Evolutionary conservation across 2,329 filamentous ascomycete species (phyloP).

Genomic region (Fusarium nisikadoi): DNA sequence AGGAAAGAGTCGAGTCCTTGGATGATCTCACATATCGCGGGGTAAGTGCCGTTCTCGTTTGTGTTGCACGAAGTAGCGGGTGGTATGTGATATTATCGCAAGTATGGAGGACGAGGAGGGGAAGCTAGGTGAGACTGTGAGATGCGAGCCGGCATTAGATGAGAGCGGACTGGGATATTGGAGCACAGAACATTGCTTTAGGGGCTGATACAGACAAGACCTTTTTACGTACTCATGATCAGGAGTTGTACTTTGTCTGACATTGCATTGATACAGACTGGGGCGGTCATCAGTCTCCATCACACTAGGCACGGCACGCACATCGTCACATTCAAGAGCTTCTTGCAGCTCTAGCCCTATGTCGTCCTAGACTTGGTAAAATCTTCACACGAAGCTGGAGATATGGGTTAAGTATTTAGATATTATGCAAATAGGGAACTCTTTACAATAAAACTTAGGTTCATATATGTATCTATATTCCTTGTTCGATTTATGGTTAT

Average conservation of each 20-base stretch:
- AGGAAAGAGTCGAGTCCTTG: neutral
- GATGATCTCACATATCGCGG: neutral
- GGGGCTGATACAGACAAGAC: accelerated
- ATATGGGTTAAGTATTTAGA: too few species aligned
- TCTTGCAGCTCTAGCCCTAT: too few species aligned
- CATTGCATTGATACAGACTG: too few species aligned
- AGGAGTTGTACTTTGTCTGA: accelerated
- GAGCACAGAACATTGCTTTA: neutral
- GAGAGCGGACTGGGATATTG: accelerated
- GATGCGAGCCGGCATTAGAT: accelerated
- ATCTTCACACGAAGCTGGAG: too few species aligned
- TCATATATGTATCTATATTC: too few species aligned
- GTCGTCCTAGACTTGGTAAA: too few species aligned
- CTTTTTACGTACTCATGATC: too few species aligned
- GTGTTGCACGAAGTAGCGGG: too few species aligned
- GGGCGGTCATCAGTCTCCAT: accelerated
- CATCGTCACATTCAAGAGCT: neutral
- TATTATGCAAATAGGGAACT: too few species aligned
- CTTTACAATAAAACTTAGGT: too few species aligned
- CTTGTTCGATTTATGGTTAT: too few species aligned
- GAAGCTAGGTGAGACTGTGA: accelerated
- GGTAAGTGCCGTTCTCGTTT: neutral
- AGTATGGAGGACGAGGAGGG: neutral
- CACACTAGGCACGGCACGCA: neutral
- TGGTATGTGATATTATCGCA: neutral